phyloP scores from a whole-genome alignment of 2,329 filamentous ascomycete genomes.

The Xylariales sp. region DNA sequence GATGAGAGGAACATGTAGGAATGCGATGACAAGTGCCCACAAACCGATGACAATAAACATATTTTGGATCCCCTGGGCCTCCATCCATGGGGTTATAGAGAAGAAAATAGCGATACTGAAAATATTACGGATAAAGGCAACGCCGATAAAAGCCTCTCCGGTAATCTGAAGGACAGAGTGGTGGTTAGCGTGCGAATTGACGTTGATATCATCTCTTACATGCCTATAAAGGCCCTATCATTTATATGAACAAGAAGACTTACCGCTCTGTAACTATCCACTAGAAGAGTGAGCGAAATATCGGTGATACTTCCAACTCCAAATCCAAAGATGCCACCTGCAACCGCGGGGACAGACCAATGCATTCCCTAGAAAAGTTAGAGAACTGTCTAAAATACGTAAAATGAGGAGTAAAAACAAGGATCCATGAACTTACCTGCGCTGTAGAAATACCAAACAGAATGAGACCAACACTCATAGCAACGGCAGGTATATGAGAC shows the following conservation, averaged over 20 bases:
- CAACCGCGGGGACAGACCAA: background rate
- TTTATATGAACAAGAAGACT: constrained; percentile 1
- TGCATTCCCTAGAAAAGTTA: background rate
- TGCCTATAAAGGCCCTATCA: no score
- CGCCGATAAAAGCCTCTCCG: constrained; percentile 22
- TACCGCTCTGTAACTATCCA: background rate
- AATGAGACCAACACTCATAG: background rate
- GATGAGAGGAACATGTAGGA: constrained; percentile 6
- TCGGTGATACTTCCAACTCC: background rate
- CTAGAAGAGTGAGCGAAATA: background rate
- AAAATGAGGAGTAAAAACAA: background rate
- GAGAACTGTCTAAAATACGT: no score
- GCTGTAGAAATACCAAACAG: background rate
- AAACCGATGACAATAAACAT: constrained; percentile 6
- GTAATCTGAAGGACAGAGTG: constrained; percentile 12
- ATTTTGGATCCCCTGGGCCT: constrained; percentile 9
- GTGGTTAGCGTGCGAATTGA: no score
- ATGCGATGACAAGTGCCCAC: constrained; percentile 1
- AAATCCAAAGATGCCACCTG: background rate
- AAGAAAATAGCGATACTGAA: constrained; percentile 25
- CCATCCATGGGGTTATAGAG: constrained; percentile 24
- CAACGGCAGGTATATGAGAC: background rate
- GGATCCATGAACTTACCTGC: background rate
- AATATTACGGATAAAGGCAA: constrained; percentile 26
- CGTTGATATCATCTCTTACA: no score